A percentile compares a stretch with the other conserved stretches of the same genome.
Evolutionary conservation across 139 green algal genomes (phyloP).

Genomic region (Chlamydomonas sp.): DNA sequence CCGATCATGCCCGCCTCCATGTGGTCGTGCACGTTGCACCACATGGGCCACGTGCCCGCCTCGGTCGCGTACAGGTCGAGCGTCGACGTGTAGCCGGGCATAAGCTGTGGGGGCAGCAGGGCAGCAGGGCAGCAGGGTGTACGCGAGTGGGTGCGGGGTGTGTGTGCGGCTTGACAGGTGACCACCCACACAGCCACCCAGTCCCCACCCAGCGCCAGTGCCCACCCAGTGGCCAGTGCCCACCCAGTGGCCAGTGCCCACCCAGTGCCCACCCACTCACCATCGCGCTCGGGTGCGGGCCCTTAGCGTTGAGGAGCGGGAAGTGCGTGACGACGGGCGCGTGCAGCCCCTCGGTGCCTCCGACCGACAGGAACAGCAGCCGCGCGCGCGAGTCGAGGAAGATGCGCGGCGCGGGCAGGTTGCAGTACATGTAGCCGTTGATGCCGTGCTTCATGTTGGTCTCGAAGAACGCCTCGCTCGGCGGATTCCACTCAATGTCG

Average conservation of each 20-base stretch:
- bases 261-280: not conserved
- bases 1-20: conserved; percentile 22
- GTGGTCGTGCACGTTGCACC: conserved; percentile 22
- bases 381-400: not conserved
- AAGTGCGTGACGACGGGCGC: not conserved
- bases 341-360: not conserved
- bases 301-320: not conserved
- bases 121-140: too few species aligned
- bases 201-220: not conserved
- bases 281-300: not conserved
- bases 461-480: conserved; percentile 15
- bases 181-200: not conserved
- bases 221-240: not conserved
- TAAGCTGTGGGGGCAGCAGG: not conserved
- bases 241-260: not conserved
- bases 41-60: conserved; percentile 15
- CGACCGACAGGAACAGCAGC: not conserved
- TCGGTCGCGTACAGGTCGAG: not conserved
- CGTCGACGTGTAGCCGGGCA: not conserved
- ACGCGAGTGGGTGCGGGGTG: too few species aligned
- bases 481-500: not conserved
- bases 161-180: not conserved
- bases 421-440: conserved; percentile 58
- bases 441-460: conserved; percentile 51
- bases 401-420: conserved; percentile 21